A percentile compares a stretch with the other conserved stretches of the same genome.
Evolutionary conservation across 306 rosid genomes (phyloP).

Genomic region (Datisca glomerata): DNA sequence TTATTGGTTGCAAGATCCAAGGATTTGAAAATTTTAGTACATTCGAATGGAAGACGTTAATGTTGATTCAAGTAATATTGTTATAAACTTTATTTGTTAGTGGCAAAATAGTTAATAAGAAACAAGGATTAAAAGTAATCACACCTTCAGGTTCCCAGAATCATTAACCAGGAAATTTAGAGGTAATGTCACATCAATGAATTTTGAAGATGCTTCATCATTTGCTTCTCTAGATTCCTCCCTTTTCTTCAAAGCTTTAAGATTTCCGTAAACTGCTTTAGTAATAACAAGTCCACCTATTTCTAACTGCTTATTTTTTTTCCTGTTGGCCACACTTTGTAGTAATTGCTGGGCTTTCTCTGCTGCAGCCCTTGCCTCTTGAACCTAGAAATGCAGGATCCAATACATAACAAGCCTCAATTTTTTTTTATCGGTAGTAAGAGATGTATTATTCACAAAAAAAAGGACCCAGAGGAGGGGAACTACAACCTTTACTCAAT

Average conservation of each 20-base stretch:
- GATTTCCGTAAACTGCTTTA: slow-evolving; percentile 64
- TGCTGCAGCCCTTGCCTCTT: slow-evolving; percentile 69
- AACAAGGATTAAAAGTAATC: no score
- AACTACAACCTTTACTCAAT: no score
- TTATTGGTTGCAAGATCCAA: no score
- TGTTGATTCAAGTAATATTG: no score
- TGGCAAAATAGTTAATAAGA: no score
- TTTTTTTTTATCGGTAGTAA: no score
- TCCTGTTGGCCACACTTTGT: slow-evolving; percentile 75
- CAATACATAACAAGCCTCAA: no score
- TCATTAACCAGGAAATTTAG: slow-evolving; percentile 82
- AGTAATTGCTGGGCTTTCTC: slow-evolving; percentile 83
- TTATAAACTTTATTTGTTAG: no score
- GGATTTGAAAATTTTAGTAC: no score
- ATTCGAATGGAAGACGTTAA: no score
- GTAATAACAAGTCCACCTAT: slow-evolving; percentile 59
- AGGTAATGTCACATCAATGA: slow-evolving; percentile 76
- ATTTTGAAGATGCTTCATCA: slow-evolving; percentile 35
- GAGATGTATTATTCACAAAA: no score
- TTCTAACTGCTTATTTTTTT: slow-evolving; percentile 69
- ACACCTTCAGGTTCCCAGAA: slow-evolving; percentile 80
- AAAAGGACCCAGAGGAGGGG: no score
- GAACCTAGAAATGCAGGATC: slow-evolving; percentile 65
- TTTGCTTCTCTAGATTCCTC: slow-evolving; percentile 33
- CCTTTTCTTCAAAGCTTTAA: slow-evolving; percentile 30